These are phyloP conservation scores for Pseudocercospora macadamiae DNA, from an alignment of 2,329 filamentous ascomycete species.

Conservation along the genomic window DNA sequence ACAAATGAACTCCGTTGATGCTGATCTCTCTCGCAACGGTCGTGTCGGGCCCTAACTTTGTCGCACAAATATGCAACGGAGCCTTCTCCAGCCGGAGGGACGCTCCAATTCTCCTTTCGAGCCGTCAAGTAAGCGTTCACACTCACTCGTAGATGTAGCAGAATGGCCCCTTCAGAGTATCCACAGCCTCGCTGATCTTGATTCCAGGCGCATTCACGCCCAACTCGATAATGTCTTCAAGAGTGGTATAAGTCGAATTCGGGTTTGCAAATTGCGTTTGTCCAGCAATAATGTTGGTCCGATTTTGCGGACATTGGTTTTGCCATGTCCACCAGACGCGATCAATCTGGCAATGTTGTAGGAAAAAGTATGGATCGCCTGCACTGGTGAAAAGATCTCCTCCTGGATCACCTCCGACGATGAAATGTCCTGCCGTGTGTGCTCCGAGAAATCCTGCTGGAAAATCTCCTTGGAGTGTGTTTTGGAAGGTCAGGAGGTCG, in stretches of 20 bases:
- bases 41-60: no score
- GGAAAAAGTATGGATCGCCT: slow-evolving; percentile 52
- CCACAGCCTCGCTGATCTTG: slow-evolving; percentile 23
- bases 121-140: no score
- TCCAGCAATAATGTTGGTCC: background rate
- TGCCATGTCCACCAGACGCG: slow-evolving; percentile 56
- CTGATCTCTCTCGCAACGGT: no score
- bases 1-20: no score
- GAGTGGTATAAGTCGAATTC: slow-evolving; percentile 14
- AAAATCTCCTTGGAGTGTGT: slow-evolving; percentile 19
- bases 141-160: slow-evolving; percentile 25
- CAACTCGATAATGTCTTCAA: slow-evolving; percentile 26
- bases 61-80: no score
- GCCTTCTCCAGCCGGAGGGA: no score
- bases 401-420: slow-evolving; percentile 46
- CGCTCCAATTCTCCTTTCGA: no score
- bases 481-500: slow-evolving; percentile 22
- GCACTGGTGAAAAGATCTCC: slow-evolving; percentile 48
- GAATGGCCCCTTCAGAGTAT: slow-evolving; percentile 23
- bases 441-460: slow-evolving; percentile 18
- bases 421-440: slow-evolving; percentile 52
- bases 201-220: slow-evolving; percentile 21
- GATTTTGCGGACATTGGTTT: slow-evolving; percentile 36
- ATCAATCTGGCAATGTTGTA: slow-evolving; percentile 52
- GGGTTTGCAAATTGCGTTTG: background rate